Evolutionary conservation across 805 yeast genomes (phyloP).

Genomic region (Suhomyces sp.): DNA sequence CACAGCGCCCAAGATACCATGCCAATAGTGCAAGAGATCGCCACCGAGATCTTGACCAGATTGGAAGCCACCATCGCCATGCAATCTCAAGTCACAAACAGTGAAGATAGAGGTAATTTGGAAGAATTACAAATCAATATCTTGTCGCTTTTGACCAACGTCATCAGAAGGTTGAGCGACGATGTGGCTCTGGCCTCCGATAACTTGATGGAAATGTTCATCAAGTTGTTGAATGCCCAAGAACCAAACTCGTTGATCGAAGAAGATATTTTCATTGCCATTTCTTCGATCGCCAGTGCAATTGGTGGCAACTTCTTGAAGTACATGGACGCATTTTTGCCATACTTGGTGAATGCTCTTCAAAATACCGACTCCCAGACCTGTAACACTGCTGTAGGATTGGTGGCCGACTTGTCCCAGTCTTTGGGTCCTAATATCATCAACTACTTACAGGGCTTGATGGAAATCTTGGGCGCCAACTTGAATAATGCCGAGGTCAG

Average conservation of each 20-base stretch:
- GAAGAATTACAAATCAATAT: constrained; percentile 87
- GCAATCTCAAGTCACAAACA: constrained; percentile 50
- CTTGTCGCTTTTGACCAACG: constrained; percentile 73
- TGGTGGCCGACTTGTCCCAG: constrained; percentile 91
- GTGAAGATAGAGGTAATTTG: constrained; percentile 72
- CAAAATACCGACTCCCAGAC: constrained; percentile 80
- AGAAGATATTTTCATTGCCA: constrained; percentile 90
- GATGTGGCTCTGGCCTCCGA: constrained; percentile 69
- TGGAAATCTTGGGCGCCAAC: constrained; percentile 76
- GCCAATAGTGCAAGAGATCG: constrained; percentile 66
- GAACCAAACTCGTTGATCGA: constrained; percentile 78
- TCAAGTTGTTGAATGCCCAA: constrained; percentile 58
- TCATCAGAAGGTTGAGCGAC: constrained; percentile 74
- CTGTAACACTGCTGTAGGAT: constrained; percentile 87
- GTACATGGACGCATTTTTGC: constrained; percentile 80
- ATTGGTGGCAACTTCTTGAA: constrained; percentile 66
- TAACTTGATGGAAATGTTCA: constrained; percentile 76
- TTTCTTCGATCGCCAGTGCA: constrained; percentile 85
- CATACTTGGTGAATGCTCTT: constrained; percentile 75
- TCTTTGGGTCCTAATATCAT: constrained; percentile 73
- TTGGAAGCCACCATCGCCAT: constrained; percentile 65
- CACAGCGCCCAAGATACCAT: constrained; percentile 70
- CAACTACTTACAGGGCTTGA: constrained; percentile 75
- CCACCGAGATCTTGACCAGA: constrained; percentile 69
- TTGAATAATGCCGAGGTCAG: constrained; percentile 65